A percentile compares a stretch with the other conserved stretches of the same genome.
phyloP scores from a whole-genome alignment of 805 yeast species.

The Hanseniaspora hatyaiensis region DNA sequence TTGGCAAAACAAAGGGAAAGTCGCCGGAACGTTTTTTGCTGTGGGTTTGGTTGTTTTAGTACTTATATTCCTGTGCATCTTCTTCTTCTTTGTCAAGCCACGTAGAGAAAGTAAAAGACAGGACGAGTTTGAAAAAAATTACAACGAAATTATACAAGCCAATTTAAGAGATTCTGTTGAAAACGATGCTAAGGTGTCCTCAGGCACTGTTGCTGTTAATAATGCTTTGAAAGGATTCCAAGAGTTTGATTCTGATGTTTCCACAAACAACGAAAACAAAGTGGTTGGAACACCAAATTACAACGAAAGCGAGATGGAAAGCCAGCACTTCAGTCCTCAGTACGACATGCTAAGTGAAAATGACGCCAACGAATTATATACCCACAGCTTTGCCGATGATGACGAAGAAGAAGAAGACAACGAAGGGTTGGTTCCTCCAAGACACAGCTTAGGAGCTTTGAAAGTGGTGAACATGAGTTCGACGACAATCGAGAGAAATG shows the following conservation, averaged over 20 bases:
- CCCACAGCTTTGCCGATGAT: not conserved
- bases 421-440: slow-evolving; percentile 17
- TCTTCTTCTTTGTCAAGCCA: slow-evolving; percentile 30
- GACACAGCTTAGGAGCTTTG: not conserved
- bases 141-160: slow-evolving; percentile 21
- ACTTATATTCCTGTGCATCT: slow-evolving; percentile 34
- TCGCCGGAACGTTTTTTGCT: slow-evolving; percentile 73
- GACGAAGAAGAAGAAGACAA: slow-evolving; percentile 13
- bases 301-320: too few species aligned
- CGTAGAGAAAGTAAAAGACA: slow-evolving; percentile 18
- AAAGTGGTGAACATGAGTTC: slow-evolving; percentile 12
- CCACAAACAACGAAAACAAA: slow-evolving; percentile 14
- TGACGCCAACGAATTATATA: not conserved
- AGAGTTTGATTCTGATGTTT: slow-evolving; percentile 18
- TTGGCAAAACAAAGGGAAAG: slow-evolving; percentile 61
- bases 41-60: slow-evolving; percentile 55
- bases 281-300: too few species aligned
- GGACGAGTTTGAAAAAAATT: slow-evolving; percentile 24
- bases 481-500: not conserved
- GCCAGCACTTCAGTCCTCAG: not conserved
- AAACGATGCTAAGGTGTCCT: not conserved
- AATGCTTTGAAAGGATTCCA: slow-evolving; percentile 17
- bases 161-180: slow-evolving; percentile 10
- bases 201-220: slow-evolving; percentile 16
- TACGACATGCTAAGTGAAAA: slow-evolving; percentile 7